Base-by-base conservation (phyloP, 768 basidiomycete genomes). In the Mycena amicta region DNA sequence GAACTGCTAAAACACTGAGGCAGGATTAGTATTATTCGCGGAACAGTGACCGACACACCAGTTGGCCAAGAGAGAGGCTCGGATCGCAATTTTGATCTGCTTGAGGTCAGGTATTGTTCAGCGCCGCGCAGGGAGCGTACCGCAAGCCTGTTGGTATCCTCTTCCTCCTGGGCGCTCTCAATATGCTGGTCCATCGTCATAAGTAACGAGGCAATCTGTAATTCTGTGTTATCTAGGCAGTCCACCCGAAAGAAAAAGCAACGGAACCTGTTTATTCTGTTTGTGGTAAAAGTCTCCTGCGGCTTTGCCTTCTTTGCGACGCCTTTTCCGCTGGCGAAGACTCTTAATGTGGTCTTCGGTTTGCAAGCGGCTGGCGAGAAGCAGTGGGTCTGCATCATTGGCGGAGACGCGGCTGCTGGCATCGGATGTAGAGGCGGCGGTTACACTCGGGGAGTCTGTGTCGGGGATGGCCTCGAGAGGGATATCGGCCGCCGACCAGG, bases 141-240 rank as follows among this genome's bases (percentile, higher is more conserved):
- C 13, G 79, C 74, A 29, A 81, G 61, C 5, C 82, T 75, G 18
- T 75, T 68, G 4, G 72, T 71, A 23, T 80, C 75, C 56, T 76
- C 80, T 49, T 80, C 80, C 23, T 77, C 78, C 49, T 72, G 71
- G 0, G 84, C 85, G 53, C 81, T 81, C 20, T 77, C 73, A 2
- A 83, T 83, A 60, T 85, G 80, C 46, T 80, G 78, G 27, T 83
- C 81, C 71, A 87, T 79, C 1, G 83, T 76, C 64, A 84, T 85
- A 27, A 87, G 72, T 20, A 87, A 68, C 41, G 73, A 68, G n/a
- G 71, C 63, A 58, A 87, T 87, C 52, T 83, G n/a, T 49, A 49
- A 5, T 6, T 8, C 27, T 12, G 47, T 29, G 47, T 15, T 25
- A 27, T 26, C 22, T 5, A 8, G 6, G 23, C 47, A 23, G 25